Base-by-base conservation (phyloP, 2,329 filamentous ascomycete genomes). In the Monilinia polystroma region DNA sequence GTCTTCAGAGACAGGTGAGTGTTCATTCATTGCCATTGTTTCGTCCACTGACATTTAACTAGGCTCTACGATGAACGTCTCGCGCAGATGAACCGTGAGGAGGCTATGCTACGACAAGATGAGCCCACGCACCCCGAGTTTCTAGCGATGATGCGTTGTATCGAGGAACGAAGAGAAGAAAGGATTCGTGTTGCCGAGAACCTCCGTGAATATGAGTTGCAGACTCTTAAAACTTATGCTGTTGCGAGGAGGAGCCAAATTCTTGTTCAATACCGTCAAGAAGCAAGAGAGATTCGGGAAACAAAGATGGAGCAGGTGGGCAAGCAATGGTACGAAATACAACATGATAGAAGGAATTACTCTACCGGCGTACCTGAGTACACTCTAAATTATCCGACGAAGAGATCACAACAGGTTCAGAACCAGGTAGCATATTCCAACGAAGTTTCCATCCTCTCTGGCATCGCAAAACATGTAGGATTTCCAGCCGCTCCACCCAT, bases 401-500 rank as follows among this genome's bases (percentile, higher is more conserved):
- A 89, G 70, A 87, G 88, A 69, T 85, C 88, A 38, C 89, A 93
- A 73, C 91, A 94, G 74, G 85, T 96, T 68, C 84, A 87, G 69
- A 91, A 97, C 70, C 93, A 96, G 72, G 85, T 93, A 60, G 90
- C 93, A 57, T 98, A 98, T 80, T 98, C 97, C 77, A 91, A 90
- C 71, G 95, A 99, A 77, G 93, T 99, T 5, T 96, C 93, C 0
- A 87, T 97, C 38, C 81, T 99, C 67, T 89, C 93, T 7, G 94
- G 94, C 49, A 84, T 98, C 63, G 93, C 94, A 47, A 98, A 97
- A 79, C 93, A 97, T 77, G 89, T 96, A 74, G 95, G 95, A 32
- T 99, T 99, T 79, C 95, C 95, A 47, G 93, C 94, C 43, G 95
- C 93, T n/a, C 95, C 95, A 26, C 84, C 91, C 45, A 89, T 99